Evolutionary conservation across 768 basidiomycete species (phyloP), one percentile per base, ranked within the genome.

Genomic region (Postia placenta): DNA sequence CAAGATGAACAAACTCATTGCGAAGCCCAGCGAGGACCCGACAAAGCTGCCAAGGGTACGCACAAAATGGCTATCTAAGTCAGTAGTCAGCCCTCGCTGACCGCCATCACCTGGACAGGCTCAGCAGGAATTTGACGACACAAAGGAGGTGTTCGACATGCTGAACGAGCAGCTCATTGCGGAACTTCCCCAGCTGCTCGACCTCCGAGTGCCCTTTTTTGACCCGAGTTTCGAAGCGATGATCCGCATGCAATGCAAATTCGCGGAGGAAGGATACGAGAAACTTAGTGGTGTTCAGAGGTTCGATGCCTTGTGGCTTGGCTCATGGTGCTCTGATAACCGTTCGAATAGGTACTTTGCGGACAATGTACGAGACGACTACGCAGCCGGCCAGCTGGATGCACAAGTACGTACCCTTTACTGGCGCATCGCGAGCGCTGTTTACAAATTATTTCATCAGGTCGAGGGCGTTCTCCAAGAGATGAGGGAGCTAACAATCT

Each of bases 141-240:
- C 90, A 22, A 90, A 92, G 61, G 94, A 95, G 65, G 81, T 96
- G 45, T 99, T 94, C 64, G 88, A 95, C 51, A 69, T 91, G 61
- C 76, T 99, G 56, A 98, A 99, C 64, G 83, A 88, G 35, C 92
- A 97, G 59, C 81, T 98, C 60, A 86, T 95, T 56, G 68, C 74
- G 23, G 96, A 98, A 59, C 74, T 99, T 14, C 96, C 96, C 0
- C 84, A 94, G 57, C 71, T 99, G 36, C 79, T 98, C 43, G 94
- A 97, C 60, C 81, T 97, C 17, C 89, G 96, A 33, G 88, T 99
- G 22, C 96, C 96, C 0, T 99, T 91, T 75, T 94, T 98, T 55
- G 96, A 98, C 66, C 96, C 96, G 4, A 93, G 89, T 57, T 98
- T 98, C 64, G 96, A 98, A 69, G 91, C 95, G 40, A 98, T 98